These are phyloP conservation scores for Phlyctochytrium planicorne DNA, from an alignment of 192 early-diverging fungal species.

Conservation along the genomic window DNA sequence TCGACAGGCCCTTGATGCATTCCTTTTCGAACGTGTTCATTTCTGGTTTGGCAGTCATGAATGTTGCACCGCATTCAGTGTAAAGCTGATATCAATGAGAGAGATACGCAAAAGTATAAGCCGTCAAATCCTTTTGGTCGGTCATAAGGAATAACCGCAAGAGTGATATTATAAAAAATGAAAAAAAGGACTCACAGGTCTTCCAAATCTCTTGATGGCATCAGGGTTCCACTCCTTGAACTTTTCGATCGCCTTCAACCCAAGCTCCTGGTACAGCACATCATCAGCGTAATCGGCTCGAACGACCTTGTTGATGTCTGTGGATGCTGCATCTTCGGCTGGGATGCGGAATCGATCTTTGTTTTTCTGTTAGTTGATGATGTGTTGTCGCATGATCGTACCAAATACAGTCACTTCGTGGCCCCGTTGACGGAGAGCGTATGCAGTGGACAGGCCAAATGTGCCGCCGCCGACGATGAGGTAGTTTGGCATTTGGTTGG, in stretches of 20 bases:
- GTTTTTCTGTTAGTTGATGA: not conserved
- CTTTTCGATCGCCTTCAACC: constrained; percentile 17
- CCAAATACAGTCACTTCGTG: constrained; percentile 26
- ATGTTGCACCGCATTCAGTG: constrained; percentile 28
- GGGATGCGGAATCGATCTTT: constrained; percentile 25
- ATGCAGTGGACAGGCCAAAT: constrained; percentile 39
- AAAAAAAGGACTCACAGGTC: not conserved
- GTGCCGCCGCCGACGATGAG: constrained; percentile 35
- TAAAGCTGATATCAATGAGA: constrained; percentile 15
- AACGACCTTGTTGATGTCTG: constrained; percentile 41
- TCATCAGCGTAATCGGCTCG: constrained; percentile 27
- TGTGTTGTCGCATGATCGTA: not conserved
- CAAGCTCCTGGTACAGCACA: constrained; percentile 20
- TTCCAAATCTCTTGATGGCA: constrained; percentile 1
- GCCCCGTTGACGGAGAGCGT: constrained; percentile 19
- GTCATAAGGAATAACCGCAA: no score
- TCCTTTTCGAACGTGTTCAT: constrained; percentile 14
- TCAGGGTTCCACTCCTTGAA: constrained; percentile 30
- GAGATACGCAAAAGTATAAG: not conserved
- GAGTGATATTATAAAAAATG: no score
- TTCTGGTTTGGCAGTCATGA: constrained; percentile 3
- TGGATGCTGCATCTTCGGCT: constrained; percentile 28
- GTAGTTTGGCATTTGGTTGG: no score
- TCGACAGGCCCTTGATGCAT: constrained; percentile 5
- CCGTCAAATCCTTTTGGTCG: not conserved